Evolutionary conservation across 352 stramenopile species (phyloP), one percentile per base, ranked within the genome.

Genomic region (Achlya hypogyna): DNA sequence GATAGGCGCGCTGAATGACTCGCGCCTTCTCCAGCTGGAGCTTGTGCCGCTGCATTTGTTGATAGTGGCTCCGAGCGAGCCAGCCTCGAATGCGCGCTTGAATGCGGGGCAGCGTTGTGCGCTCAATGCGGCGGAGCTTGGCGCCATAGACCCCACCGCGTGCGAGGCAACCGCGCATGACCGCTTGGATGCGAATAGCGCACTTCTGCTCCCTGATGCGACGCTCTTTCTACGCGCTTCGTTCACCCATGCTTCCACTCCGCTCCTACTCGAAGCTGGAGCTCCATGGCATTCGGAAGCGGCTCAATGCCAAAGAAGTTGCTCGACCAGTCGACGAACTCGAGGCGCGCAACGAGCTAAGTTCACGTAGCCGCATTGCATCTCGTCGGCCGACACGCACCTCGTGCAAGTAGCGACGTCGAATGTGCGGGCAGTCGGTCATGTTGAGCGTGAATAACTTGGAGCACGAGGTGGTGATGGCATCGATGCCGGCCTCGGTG

Each of bases 381-480:
- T 58, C 28, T n/a, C 5, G 25, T 53, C 12, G 20, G 54, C 5
- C 20, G 14, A 18, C 10, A 51, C 6, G 18, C 25, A 64, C 56
- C 56, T 67, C 38, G 51, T 93, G 84, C 1, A 96, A 69, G 51
- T 94, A 95, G 0, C 78, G 72, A 22, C 86, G 75, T 1, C 84
- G 76, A 56, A 96, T 82, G 28, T 80, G 72, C 20, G 71, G 72
- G 69, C 88, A 96, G 27, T 85, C 76, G 8, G 85, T 92, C 52
- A 96, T 73, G 53, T 96, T 82, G n/a, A 96, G 80, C 12, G 82
- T 90, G 12, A 91, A 76, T n/a, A 96, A 74, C 45, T 89, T 84
- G 2, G 75, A 74, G 43, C 87, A 95, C 5, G 71, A 69, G 1
- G 71, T 65, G 1, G 82, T 83, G 25, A 95, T 75, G 12, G 72